Percentiles rank a stretch among this genome's conserved stretches.
phyloP scores from a whole-genome alignment of 768 basidiomycete genomes.

The Dictyophora rubrovolvata region DNA sequence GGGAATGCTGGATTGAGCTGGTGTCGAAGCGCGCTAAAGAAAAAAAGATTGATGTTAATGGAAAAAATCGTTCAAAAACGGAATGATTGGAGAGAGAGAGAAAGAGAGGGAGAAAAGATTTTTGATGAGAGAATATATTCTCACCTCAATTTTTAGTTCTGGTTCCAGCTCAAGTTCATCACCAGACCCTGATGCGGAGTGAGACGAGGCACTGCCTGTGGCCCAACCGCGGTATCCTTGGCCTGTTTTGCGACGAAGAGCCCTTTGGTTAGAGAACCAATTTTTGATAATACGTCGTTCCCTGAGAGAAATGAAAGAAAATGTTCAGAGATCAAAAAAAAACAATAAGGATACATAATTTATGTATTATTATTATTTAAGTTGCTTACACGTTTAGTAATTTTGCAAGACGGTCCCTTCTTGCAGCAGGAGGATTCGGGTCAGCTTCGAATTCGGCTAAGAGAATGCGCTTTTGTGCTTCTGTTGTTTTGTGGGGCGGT shows the following conservation, averaged over 20 bases:
- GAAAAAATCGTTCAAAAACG: background rate
- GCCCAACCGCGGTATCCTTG: background rate
- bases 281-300: conserved; percentile 9
- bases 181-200: conserved; percentile 5
- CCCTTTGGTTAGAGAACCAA: conserved; percentile 9
- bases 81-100: background rate
- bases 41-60: background rate
- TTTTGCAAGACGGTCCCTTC: conserved; percentile 2
- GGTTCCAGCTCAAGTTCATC: background rate
- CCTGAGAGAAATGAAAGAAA: background rate
- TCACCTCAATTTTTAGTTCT: background rate
- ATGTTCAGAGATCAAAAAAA: background rate
- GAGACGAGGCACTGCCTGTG: background rate
- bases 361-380: background rate
- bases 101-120: background rate
- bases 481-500: conserved; percentile 8
- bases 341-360: background rate
- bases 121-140: background rate
- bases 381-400: conserved; percentile 4
- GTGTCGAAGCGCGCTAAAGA: background rate
- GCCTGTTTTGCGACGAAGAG: conserved; percentile 1
- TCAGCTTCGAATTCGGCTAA: conserved; percentile 2
- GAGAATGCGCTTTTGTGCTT: conserved; percentile 6
- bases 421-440: background rate
- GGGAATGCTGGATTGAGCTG: background rate